phyloP scores from a whole-genome alignment of 805 yeast species.

The Wickerhamiella domercqiae region DNA sequence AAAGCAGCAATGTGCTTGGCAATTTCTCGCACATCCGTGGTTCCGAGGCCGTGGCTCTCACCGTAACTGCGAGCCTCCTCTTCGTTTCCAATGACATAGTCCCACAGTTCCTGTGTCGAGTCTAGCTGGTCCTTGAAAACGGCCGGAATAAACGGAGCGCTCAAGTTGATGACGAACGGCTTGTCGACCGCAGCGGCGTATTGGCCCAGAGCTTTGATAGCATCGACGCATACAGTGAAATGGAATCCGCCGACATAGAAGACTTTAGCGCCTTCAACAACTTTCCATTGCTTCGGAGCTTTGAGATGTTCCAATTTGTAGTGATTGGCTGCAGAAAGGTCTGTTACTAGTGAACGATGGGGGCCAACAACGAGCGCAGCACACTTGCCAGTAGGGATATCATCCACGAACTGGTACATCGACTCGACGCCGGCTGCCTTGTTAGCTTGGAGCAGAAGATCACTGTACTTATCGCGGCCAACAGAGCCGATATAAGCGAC shows the following conservation, averaged over 20 bases:
- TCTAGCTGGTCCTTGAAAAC: constrained; percentile 88
- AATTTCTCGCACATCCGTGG: constrained; percentile 52
- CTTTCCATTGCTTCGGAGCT: constrained; percentile 76
- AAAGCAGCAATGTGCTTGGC: constrained; percentile 70
- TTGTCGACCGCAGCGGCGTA: constrained; percentile 79
- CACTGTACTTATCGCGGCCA: constrained; percentile 81
- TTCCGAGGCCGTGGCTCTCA: constrained; percentile 55
- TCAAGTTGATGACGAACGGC: constrained; percentile 67
- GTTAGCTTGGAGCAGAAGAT: constrained; percentile 69
- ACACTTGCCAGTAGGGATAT: constrained; percentile 86
- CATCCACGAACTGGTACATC: constrained; percentile 65
- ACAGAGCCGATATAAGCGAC: constrained; percentile 94
- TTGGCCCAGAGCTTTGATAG: constrained; percentile 75
- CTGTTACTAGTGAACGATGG: constrained; percentile 88
- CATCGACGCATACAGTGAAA: constrained; percentile 92
- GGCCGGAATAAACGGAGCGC: constrained; percentile 94
- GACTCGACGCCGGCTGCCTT: constrained; percentile 75
- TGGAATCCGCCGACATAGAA: constrained; percentile 99
- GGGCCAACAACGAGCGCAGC: constrained; percentile 85
- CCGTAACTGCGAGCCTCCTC: constrained; percentile 93
- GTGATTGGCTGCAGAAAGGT: constrained; percentile 95
- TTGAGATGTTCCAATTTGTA: constrained; percentile 80
- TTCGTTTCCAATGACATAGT: constrained; percentile 87
- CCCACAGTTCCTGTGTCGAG: constrained; percentile 68
- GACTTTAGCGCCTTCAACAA: constrained; percentile 63